Base-by-base conservation (phyloP, 148 eudicot species). In the Oxyria digyna region DNA sequence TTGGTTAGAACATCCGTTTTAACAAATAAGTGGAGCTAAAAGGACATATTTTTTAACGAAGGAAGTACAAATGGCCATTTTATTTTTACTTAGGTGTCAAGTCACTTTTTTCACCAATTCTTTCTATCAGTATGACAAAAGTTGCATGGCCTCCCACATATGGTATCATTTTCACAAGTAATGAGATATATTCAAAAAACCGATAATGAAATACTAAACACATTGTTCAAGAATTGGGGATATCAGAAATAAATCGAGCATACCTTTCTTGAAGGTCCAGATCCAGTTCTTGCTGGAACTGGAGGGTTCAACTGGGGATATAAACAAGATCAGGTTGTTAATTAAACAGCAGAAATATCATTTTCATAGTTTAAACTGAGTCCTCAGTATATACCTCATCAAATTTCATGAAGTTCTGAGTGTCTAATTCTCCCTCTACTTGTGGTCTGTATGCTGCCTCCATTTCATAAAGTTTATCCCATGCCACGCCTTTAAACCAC, bases 341-440 rank as follows among this genome's bases (percentile, higher is more conserved):
- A n/a, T 12, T 13, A 35, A 65, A 65, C 26, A 65, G 32, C 68
- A 66, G 29, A 66, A 37, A 38, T 18, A 66, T 18, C 46, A 66
- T 66, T 37, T 63, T 66, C 46, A 11, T 24, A 13, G 14, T 4
- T 27, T 17, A 59, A 59, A 59, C 14, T 29, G 15, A 29, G 35
- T 59, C 65, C 37, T 31, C 65, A 29, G n/a, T n/a, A 59, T 14
- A 31, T 89, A 93, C 98, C 84, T 93, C 98, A 82, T 93, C 96
- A 74, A 87, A 93, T 72, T 93, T 93, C 96, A 93, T 93, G 71
- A 93, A 93, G 80, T 93, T 93, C 65, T 86, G 96, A 62, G 98
- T 93, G 76, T 93, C 98, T 69, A 93, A 79, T 81, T 93, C 98
- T 62, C 85, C 98, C 70, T 85, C 85, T 72, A 93, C 96, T 78